Evolutionary conservation across 768 basidiomycete genomes (phyloP).

Genomic region (Pisolithus microcarpus): DNA sequence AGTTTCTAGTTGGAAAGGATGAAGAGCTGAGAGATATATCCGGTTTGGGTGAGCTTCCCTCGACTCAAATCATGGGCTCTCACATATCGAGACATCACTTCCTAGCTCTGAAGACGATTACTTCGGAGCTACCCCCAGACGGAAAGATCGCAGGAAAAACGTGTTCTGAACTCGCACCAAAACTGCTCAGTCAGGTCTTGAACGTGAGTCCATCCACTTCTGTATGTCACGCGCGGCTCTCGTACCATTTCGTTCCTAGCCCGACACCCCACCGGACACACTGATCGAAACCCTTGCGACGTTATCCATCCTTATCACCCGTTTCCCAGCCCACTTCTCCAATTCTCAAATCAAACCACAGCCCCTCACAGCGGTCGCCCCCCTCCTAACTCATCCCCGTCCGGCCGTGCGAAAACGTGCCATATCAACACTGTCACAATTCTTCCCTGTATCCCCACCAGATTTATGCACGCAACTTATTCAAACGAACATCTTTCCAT

Average conservation of each 20-base stretch:
- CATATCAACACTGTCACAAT: slow-evolving; percentile 78
- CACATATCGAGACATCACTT: slow-evolving; percentile 4
- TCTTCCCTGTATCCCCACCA: slow-evolving; percentile 65
- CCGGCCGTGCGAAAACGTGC: slow-evolving; percentile 90
- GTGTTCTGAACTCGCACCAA: slow-evolving; percentile 79
- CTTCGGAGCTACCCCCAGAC: slow-evolving; percentile 79
- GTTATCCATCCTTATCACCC: slow-evolving; percentile 79
- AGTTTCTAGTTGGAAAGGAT: slow-evolving; percentile 78
- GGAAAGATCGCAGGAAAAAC: slow-evolving; percentile 73
- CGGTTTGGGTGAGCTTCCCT: slow-evolving; percentile 56
- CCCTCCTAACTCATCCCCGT: slow-evolving; percentile 65
- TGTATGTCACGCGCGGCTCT: neutral
- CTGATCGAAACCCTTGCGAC: slow-evolving; percentile 79
- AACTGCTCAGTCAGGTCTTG: slow-evolving; percentile 70
- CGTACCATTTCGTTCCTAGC: slow-evolving; percentile 29
- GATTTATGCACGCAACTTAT: slow-evolving; percentile 58
- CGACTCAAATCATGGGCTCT: neutral
- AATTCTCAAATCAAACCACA: slow-evolving; percentile 45
- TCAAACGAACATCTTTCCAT: slow-evolving; percentile 51
- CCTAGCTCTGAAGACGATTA: slow-evolving; percentile 89
- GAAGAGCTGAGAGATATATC: slow-evolving; percentile 95
- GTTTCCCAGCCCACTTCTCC: slow-evolving; percentile 68
- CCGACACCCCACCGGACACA: slow-evolving; percentile 69
- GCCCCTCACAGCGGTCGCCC: slow-evolving; percentile 62
- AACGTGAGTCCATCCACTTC: slow-evolving; percentile 42